phyloP scores from a whole-genome alignment of 805 yeast species.

The Lipomyces orientalis region DNA sequence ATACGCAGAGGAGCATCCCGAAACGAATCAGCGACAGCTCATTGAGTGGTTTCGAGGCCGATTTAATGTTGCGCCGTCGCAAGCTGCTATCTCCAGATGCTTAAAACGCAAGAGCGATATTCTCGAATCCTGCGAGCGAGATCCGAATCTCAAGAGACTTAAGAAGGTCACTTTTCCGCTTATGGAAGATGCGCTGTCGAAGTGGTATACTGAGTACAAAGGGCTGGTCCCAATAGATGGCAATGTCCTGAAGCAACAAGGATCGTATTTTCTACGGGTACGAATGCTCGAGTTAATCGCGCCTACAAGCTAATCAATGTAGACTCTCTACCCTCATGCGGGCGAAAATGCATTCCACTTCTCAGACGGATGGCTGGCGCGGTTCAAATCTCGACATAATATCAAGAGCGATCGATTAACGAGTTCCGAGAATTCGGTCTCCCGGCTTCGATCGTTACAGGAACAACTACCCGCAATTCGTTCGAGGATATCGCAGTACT shows the following conservation, averaged over 20 bases:
- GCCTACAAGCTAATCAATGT: not conserved
- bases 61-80: conserved; percentile 31
- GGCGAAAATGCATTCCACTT: conserved; percentile 29
- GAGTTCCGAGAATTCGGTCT: not conserved
- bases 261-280: conserved; percentile 26
- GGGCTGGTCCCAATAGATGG: conserved; percentile 32
- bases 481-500: conserved; percentile 24
- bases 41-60: conserved; percentile 28
- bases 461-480: conserved; percentile 25
- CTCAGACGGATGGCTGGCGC: conserved; percentile 37
- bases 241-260: conserved; percentile 28
- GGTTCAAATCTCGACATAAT: conserved; percentile 32
- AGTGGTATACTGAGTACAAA: conserved; percentile 32
- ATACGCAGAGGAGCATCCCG: conserved; percentile 33
- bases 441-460: conserved; percentile 13
- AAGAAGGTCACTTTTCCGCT: conserved; percentile 35
- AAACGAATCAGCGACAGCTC: conserved; percentile 29
- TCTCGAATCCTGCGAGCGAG: conserved; percentile 13
- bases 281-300: not conserved
- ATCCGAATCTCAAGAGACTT: conserved; percentile 25
- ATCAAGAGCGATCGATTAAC: conserved; percentile 18
- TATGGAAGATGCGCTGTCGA: conserved; percentile 35
- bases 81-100: conserved; percentile 36
- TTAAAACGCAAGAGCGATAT: conserved; percentile 33
- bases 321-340: conserved; percentile 27